phyloP scores from a whole-genome alignment of 257 asterid species.

The Rauvolfia tetraphylla region DNA sequence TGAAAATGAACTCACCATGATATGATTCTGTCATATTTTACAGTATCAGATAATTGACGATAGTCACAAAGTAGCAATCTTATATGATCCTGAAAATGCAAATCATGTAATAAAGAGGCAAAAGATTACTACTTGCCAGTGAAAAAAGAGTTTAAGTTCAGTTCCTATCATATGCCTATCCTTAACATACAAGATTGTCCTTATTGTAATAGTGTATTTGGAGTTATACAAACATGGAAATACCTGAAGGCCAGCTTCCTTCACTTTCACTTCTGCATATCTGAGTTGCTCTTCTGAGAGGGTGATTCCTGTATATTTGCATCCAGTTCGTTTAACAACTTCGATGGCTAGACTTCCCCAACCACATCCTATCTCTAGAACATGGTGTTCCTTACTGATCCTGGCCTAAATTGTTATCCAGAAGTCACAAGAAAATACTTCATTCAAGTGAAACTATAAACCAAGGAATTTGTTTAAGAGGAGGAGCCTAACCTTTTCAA shows the following conservation, averaged over 20 bases:
- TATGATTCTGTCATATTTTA: slow-evolving; percentile 76
- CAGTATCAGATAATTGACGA: slow-evolving; percentile 59
- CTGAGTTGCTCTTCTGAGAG: slow-evolving; percentile 70
- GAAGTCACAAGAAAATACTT: slow-evolving; percentile 7
- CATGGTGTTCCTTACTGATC: slow-evolving; percentile 57
- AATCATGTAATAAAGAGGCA: neutral
- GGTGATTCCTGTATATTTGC: slow-evolving; percentile 90
- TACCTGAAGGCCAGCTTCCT: slow-evolving; percentile 85
- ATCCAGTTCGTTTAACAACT: slow-evolving; percentile 73
- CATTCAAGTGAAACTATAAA: neutral
- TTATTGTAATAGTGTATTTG: neutral
- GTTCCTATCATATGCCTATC: too few relatives aligned
- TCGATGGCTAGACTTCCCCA: slow-evolving; percentile 95
- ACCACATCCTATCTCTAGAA: slow-evolving; percentile 90
- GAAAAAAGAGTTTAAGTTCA: too few relatives aligned
- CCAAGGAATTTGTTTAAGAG: too few relatives aligned
- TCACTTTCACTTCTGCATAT: slow-evolving; percentile 69
- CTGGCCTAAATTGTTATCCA: slow-evolving; percentile 50
- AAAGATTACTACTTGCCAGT: too few relatives aligned
- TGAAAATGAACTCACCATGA: slow-evolving; percentile 50
- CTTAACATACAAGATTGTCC: too few relatives aligned
- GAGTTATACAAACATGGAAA: too few relatives aligned
- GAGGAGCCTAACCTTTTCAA: slow-evolving; percentile 53
- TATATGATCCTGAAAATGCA: slow-evolving; percentile 56
- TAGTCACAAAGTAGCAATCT: slow-evolving; percentile 73